These are phyloP conservation scores for Sporothrix variecibatus DNA, from an alignment of 2,329 filamentous ascomycete genomes.

Conservation along the genomic window DNA sequence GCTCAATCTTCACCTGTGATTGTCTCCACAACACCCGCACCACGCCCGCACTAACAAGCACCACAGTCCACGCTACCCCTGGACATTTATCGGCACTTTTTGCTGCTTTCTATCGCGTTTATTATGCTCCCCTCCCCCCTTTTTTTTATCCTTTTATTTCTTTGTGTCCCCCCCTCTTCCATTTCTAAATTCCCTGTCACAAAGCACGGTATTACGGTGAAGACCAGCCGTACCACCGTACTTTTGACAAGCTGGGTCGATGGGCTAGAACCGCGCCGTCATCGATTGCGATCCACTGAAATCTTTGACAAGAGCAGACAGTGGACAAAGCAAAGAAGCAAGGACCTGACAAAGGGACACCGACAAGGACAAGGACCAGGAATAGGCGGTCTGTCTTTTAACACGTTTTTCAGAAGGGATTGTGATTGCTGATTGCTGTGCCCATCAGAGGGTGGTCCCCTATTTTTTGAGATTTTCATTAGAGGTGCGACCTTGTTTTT, in stretches of 20 bases:
- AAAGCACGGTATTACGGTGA: no score
- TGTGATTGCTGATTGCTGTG: neutral
- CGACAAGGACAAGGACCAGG: neutral
- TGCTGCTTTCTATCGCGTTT: neutral
- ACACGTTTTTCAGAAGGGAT: neutral
- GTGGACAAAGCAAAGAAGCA: neutral
- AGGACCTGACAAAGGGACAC: no score
- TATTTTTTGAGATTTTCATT: neutral
- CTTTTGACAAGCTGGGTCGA: neutral
- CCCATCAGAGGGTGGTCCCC: conserved; percentile 3
- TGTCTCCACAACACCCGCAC: conserved; percentile 5
- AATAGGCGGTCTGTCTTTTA: neutral
- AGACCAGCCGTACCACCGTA: neutral
- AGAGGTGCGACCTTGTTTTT: neutral
- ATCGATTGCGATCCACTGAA: neutral
- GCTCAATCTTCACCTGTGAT: conserved; percentile 14
- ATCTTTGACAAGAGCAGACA: neutral
- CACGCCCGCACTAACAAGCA: conserved; percentile 9
- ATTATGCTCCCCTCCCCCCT: neutral
- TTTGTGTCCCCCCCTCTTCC: neutral
- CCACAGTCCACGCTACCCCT: conserved; percentile 9
- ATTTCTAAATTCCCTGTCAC: neutral
- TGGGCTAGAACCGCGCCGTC: neutral
- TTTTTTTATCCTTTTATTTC: neutral
- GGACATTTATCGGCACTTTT: neutral